Base-by-base conservation (phyloP, 352 stramenopile genomes). In the Pythium biforme region DNA sequence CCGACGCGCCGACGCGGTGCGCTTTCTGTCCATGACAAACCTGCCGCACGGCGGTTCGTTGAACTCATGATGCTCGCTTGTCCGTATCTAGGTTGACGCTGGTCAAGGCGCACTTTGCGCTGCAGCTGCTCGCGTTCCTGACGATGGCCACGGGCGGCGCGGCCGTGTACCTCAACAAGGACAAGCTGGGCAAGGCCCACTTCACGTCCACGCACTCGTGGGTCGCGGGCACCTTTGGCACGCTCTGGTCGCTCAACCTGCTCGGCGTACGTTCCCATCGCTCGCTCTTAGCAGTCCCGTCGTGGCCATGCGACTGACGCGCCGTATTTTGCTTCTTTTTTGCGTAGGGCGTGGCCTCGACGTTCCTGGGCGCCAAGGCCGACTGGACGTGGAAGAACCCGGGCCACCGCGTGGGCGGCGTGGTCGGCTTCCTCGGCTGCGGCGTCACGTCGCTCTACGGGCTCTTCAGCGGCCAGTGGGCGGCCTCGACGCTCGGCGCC, bases 181-280 rank as follows among this genome's bases (percentile, higher is more conserved):
- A 88, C 22, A 66, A 75, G 27, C 71, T 67, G 41, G 72, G 67
- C 37, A 90, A 89, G 59, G 66, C 79, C 12, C 81, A 90, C 54
- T 87, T 90, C 50, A 84, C 76, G 47, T 85, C 77, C 19, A 80
- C 72, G n/a, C 81, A 90, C 71, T 90, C 81, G 62, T 90, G 81
- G 81, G 51, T 87, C n/a, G 79, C 79, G 0, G 76, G 60, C 5
- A 68, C 26, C 17, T 85, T 73, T 17, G 63, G 55, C 31, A 81
- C 67, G 45, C 39, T 90, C 17, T 73, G 74, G n/a, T 68, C 68
- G 31, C 69, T 90, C 40, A 87, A 88, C 65, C 69, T 84, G 52
- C 64, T 90, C 5, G 79, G 77, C 9, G 81, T 90, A 63, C 33
- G 70, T 68, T 46, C 40, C 19, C 25, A n/a, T n/a, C n/a, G n/a